phyloP scores from a whole-genome alignment of 1,284 basidiomycete genomes.

The Heterobasidion irregulare region DNA sequence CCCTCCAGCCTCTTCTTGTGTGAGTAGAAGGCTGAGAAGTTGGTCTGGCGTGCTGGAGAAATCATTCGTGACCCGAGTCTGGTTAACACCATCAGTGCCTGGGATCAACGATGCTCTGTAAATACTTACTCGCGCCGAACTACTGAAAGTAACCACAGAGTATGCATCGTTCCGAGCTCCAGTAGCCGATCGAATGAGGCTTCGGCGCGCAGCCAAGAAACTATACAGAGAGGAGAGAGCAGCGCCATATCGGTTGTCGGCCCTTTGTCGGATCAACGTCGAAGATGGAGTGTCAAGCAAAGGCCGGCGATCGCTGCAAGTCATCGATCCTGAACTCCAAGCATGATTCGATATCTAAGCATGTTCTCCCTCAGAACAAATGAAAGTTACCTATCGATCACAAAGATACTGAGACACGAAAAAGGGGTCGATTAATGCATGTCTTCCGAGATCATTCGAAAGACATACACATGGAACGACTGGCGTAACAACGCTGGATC shows the following conservation, averaged over 20 bases:
- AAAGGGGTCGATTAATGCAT: neutral
- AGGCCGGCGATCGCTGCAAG: neutral
- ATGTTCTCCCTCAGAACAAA: neutral
- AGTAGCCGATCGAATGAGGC: slow-evolving; percentile 16
- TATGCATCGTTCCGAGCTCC: slow-evolving; percentile 2
- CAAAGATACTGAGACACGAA: slow-evolving; percentile 32
- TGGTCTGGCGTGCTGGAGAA: slow-evolving; percentile 38
- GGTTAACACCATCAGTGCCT: too few relatives aligned
- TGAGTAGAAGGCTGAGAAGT: slow-evolving; percentile 33
- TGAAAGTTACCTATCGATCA: slow-evolving; percentile 35
- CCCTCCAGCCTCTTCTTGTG: slow-evolving; percentile 24
- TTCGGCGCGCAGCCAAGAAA: neutral
- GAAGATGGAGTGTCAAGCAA: neutral
- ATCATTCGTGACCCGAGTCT: slow-evolving; percentile 34
- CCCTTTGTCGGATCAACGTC: neutral
- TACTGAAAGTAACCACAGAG: neutral
- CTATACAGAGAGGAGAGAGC: neutral
- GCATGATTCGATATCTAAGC: too few relatives aligned
- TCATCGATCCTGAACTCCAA: slow-evolving; percentile 40
- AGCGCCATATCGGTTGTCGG: neutral
- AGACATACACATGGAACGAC: slow-evolving; percentile 50
- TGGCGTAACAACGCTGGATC: slow-evolving; percentile 48
- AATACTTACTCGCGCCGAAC: neutral
- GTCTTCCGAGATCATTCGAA: neutral
- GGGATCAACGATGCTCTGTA: slow-evolving; percentile 15